Evolutionary conservation across 2,329 filamentous ascomycete genomes (phyloP), one percentile per base, ranked within the genome.

Genomic region (Trematosphaeria pertusa): DNA sequence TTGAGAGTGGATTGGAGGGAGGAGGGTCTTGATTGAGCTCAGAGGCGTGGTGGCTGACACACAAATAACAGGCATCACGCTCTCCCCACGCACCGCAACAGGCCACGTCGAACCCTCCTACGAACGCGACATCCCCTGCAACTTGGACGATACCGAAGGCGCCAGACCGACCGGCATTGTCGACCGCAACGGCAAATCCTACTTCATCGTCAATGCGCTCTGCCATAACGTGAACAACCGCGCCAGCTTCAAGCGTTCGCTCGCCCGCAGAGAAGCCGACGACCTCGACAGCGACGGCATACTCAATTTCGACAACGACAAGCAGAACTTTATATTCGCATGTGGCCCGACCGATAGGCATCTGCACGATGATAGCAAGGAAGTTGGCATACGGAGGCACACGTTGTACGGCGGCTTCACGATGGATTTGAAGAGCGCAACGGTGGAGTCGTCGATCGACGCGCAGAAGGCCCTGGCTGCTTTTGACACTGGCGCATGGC

Each of bases 301-400:
- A n/a, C 19, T 86, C 46, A 76, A 86, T 56, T 71, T 80, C n/a
- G 70, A 65, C n/a, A 78, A 73, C 39, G 71, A 68, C 11, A 64
- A 69, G 11, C 75, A 80, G 51, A 70, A 71, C 31, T 82, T 81
- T 67, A 79, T 85, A 43, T 87, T 78, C 60, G 84, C 81, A 14
- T 70, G 79, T 17, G 84, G 84, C 0, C 78, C 80, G 4, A 57
- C 62, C n/a, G 76, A 75, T 30, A 58, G 65, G 12, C 67, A 78
- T 19, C 45, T 71, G 17, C 62, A 67, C 17, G 79, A 74, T 43
- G 69, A 84, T 54, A 69, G 71, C 26, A 41, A 59, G 2, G 67
- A 69, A 9, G 79, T 78, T 0, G 69, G 70, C 9, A 72, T 85
- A 43, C 76, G 76, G 58, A 76, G 78, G 32, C 84, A 87, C 62